phyloP scores from a whole-genome alignment of 2,329 filamentous ascomycete genomes.

The Epichloe sibirici region DNA sequence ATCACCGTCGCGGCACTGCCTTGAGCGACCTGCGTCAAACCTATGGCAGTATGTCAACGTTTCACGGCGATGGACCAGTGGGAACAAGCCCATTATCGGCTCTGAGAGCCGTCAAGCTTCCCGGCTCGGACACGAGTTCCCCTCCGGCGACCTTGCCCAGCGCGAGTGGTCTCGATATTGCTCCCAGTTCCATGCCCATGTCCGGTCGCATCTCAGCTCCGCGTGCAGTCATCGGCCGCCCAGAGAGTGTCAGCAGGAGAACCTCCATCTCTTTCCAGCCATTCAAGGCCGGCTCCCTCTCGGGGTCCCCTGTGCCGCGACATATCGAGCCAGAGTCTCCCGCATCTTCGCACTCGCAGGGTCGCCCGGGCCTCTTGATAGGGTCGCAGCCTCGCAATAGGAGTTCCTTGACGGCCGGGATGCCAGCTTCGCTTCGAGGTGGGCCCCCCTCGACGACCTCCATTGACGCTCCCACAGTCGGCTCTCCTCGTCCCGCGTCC shows the following conservation, averaged over 20 bases:
- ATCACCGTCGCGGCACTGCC: slow-evolving; percentile 36
- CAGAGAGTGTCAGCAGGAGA: slow-evolving; percentile 50
- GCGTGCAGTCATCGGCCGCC: slow-evolving; percentile 26
- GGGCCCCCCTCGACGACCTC: slow-evolving; percentile 49
- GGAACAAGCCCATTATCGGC: slow-evolving; percentile 80
- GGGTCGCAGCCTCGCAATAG: slow-evolving; percentile 46
- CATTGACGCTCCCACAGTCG: slow-evolving; percentile 52
- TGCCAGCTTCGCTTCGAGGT: slow-evolving; percentile 60
- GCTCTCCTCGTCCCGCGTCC: slow-evolving; percentile 67
- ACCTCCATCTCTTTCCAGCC: slow-evolving; percentile 86
- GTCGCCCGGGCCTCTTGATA: slow-evolving; percentile 33
- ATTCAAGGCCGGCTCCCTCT: slow-evolving; percentile 93
- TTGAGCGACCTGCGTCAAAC: slow-evolving; percentile 58
- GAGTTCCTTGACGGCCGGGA: slow-evolving; percentile 61
- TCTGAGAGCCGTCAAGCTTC: slow-evolving; percentile 53
- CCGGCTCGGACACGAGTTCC: slow-evolving; percentile 50
- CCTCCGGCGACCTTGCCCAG: slow-evolving; percentile 39
- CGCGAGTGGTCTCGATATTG: slow-evolving; percentile 30
- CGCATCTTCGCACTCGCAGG: slow-evolving; percentile 41
- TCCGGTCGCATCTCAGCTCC: slow-evolving; percentile 18
- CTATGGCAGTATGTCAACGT: slow-evolving; percentile 83
- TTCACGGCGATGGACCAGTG: slow-evolving; percentile 65
- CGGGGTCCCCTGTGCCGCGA: slow-evolving; percentile 61
- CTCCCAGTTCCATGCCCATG: slow-evolving; percentile 41
- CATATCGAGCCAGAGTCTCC: slow-evolving; percentile 38